These are phyloP conservation scores for Flaveria robusta DNA, from an alignment of 129 eudicot genomes.

Conservation along the genomic window DNA sequence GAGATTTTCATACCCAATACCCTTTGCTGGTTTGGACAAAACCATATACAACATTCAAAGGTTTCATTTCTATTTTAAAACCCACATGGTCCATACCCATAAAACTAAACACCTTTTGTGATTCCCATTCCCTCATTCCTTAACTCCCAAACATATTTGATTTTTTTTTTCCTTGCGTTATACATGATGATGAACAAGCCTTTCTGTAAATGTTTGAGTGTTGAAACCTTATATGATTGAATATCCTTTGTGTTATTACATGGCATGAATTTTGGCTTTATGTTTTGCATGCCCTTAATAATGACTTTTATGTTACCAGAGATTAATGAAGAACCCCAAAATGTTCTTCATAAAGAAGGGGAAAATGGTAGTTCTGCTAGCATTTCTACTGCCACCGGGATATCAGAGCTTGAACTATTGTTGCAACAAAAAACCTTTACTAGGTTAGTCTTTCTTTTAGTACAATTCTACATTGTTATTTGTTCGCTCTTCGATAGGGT, in stretches of 20 bases:
- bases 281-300: slow-evolving; percentile 26
- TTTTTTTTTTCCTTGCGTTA: neutral
- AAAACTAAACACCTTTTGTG: neutral
- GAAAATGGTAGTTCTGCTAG: slow-evolving; percentile 44
- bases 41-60: neutral
- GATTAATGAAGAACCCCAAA: slow-evolving; percentile 38
- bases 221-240: neutral
- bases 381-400: slow-evolving; percentile 26
- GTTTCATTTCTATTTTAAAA: neutral
- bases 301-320: slow-evolving; percentile 44
- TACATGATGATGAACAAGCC: neutral
- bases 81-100: neutral
- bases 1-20: neutral
- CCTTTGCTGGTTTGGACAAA: neutral
- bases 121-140: slow-evolving; percentile 1
- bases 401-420: slow-evolving; percentile 81
- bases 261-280: slow-evolving; percentile 12
- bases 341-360: slow-evolving; percentile 37
- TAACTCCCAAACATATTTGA: neutral
- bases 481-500: neutral
- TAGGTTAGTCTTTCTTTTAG: slow-evolving; percentile 53
- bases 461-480: neutral
- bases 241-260: slow-evolving; percentile 4
- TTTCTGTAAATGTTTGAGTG: slow-evolving; percentile 6
- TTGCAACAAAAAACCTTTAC: slow-evolving; percentile 80